phyloP scores from a whole-genome alignment of 768 basidiomycete genomes.

The Boletellus emodensis region DNA sequence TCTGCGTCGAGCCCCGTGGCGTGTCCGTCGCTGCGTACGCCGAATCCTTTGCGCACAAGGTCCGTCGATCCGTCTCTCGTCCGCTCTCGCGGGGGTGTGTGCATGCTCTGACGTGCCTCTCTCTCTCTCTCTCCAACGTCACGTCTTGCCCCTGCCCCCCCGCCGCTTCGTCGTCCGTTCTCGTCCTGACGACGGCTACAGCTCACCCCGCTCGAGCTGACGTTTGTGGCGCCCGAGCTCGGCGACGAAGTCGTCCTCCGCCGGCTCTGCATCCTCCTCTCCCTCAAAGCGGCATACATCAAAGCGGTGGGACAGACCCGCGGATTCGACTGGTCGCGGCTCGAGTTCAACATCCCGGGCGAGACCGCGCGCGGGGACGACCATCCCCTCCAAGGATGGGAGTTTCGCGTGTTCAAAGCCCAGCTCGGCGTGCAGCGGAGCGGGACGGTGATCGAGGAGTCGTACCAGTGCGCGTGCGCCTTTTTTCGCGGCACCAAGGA shows the following conservation, averaged over 20 bases:
- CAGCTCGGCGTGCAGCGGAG: conserved; percentile 64
- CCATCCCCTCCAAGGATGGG: conserved; percentile 72
- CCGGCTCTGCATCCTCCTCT: conserved; percentile 71
- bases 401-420: conserved; percentile 77
- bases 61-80: conserved; percentile 28
- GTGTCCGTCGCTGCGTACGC: conserved; percentile 59
- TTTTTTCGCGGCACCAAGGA: conserved; percentile 68
- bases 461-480: conserved; percentile 73
- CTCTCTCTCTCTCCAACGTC: too few relatives aligned
- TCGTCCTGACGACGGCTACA: conserved; percentile 9
- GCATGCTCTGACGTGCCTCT: too few relatives aligned
- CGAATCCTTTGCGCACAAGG: conserved; percentile 75
- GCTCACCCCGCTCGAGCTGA: conserved; percentile 50
- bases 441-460: conserved; percentile 52
- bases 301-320: conserved; percentile 78
- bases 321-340: conserved; percentile 77
- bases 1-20: conserved; percentile 58
- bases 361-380: conserved; percentile 64
- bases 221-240: conserved; percentile 47
- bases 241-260: conserved; percentile 66
- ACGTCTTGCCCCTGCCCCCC: too few relatives aligned
- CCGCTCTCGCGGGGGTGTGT: too few relatives aligned
- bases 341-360: conserved; percentile 75
- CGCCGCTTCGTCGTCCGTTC: too few relatives aligned
- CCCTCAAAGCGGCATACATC: conserved; percentile 79